A percentile compares a stretch with the other conserved stretches of the same genome.
Evolutionary conservation across 306 rosid species (phyloP).

Genomic region (Ochetophila trinervis): DNA sequence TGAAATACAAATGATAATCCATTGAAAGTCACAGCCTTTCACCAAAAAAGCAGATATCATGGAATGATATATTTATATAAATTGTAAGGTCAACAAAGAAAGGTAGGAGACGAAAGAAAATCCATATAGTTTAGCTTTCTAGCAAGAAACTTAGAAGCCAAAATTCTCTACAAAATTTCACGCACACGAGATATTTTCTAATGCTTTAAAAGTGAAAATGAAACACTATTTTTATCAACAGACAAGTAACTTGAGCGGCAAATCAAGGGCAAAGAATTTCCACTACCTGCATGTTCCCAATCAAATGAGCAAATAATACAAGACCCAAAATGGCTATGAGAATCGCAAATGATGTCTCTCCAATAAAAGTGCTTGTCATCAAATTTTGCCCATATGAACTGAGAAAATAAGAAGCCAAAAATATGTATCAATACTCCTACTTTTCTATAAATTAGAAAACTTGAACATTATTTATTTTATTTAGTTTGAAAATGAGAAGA

Average conservation of each 20-base stretch:
- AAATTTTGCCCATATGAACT: slow-evolving; percentile 98
- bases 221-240: slow-evolving; percentile 13
- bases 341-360: slow-evolving; percentile 91
- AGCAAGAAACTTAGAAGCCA: slow-evolving; percentile 10
- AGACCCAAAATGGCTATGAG: slow-evolving; percentile 96
- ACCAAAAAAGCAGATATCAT: slow-evolving; percentile 3
- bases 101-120: too few relatives aligned
- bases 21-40: neutral
- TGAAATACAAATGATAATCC: neutral
- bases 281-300: slow-evolving; percentile 98
- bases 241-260: slow-evolving; percentile 9
- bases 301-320: slow-evolving; percentile 87
- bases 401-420: slow-evolving; percentile 35
- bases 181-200: neutral
- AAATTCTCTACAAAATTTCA: neutral
- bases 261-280: slow-evolving; percentile 5
- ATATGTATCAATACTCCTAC: slow-evolving; percentile 7
- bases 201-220: neutral
- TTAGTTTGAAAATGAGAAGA: neutral
- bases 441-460: neutral
- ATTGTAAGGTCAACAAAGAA: too few relatives aligned
- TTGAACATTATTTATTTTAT: neutral
- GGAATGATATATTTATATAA: too few relatives aligned
- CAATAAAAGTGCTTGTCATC: slow-evolving; percentile 74
- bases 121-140: neutral